Evolutionary conservation across 2,329 filamentous ascomycete species (phyloP).

Genomic region (Hymenoscyphus scutula): DNA sequence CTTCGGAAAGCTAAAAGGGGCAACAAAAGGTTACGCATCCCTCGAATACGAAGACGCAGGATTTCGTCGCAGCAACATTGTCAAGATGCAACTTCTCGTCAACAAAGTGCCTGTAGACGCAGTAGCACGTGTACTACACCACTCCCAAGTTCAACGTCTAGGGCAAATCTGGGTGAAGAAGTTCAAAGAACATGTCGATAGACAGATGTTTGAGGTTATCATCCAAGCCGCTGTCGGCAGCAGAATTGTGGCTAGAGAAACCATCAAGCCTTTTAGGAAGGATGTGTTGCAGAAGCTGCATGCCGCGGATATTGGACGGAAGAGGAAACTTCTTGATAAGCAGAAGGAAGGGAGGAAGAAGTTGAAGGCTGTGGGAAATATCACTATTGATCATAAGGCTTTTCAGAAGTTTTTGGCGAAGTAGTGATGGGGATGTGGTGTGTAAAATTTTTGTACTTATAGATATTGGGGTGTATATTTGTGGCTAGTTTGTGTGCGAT

Average conservation of each 20-base stretch:
- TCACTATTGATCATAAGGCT: slow-evolving; percentile 92
- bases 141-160: slow-evolving; percentile 74
- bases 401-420: slow-evolving; percentile 94
- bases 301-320: slow-evolving; percentile 78
- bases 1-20: slow-evolving; percentile 92
- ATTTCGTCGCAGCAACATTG: slow-evolving; percentile 75
- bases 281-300: slow-evolving; percentile 93
- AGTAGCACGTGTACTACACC: slow-evolving; percentile 85
- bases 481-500: too few species aligned
- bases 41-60: slow-evolving; percentile 96
- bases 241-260: slow-evolving; percentile 84
- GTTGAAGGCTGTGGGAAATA: slow-evolving; percentile 79
- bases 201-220: slow-evolving; percentile 95
- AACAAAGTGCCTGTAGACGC: slow-evolving; percentile 94
- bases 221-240: slow-evolving; percentile 88
- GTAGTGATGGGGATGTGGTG: slow-evolving; percentile 39
- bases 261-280: slow-evolving; percentile 94
- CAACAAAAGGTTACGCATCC: slow-evolving; percentile 91
- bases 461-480: too few species aligned
- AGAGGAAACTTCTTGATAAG: slow-evolving; percentile 87
- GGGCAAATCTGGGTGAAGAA: slow-evolving; percentile 88
- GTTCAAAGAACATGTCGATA: slow-evolving; percentile 94
- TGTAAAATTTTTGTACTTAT: too few species aligned
- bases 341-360: slow-evolving; percentile 95
- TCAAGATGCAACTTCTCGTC: slow-evolving; percentile 88